A percentile compares a stretch with the other conserved stretches of the same genome.
phyloP scores from a whole-genome alignment of 2,329 filamentous ascomycete genomes.

The Lachnellula willkommii region DNA sequence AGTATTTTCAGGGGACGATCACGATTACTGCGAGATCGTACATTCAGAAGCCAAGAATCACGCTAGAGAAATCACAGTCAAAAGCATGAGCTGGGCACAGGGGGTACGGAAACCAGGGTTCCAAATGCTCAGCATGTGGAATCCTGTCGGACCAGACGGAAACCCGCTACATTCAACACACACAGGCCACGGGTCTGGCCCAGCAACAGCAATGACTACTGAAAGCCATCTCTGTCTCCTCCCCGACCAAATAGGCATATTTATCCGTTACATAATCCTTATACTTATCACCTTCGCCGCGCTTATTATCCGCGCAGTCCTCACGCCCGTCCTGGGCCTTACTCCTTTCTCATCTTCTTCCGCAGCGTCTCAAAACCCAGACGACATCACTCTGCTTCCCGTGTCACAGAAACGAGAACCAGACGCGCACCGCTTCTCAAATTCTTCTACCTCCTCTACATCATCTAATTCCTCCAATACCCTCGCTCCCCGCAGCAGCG shows the following conservation, averaged over 20 bases:
- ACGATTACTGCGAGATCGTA: slow-evolving; percentile 91
- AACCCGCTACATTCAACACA: slow-evolving; percentile 36
- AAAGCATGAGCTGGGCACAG: slow-evolving; percentile 95
- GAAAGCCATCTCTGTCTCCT: slow-evolving; percentile 89
- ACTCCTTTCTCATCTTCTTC: slow-evolving; percentile 19
- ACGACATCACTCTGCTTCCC: slow-evolving; percentile 20
- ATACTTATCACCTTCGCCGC: slow-evolving; percentile 48
- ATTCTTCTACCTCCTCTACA: slow-evolving; percentile 29
- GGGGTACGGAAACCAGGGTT: slow-evolving; percentile 85
- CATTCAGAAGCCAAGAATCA: slow-evolving; percentile 60
- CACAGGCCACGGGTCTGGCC: slow-evolving; percentile 29
- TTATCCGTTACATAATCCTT: slow-evolving; percentile 69
- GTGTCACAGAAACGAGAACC: slow-evolving; percentile 5
- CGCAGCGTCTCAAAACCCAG: background rate
- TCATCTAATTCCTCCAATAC: slow-evolving; percentile 14
- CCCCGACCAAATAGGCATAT: slow-evolving; percentile 80
- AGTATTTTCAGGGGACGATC: slow-evolving; percentile 93
- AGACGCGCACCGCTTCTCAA: slow-evolving; percentile 14
- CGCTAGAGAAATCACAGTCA: slow-evolving; percentile 81
- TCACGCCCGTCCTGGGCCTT: slow-evolving; percentile 51
- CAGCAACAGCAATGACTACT: slow-evolving; percentile 52
- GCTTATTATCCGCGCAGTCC: slow-evolving; percentile 49
- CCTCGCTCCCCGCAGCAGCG: slow-evolving; percentile 25
- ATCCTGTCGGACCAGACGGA: slow-evolving; percentile 66
- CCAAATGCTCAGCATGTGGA: slow-evolving; percentile 83